Percentiles rank a stretch among this genome's conserved stretches.
Evolutionary conservation across 768 basidiomycete genomes (phyloP).

Genomic region (Podaxis sp.): DNA sequence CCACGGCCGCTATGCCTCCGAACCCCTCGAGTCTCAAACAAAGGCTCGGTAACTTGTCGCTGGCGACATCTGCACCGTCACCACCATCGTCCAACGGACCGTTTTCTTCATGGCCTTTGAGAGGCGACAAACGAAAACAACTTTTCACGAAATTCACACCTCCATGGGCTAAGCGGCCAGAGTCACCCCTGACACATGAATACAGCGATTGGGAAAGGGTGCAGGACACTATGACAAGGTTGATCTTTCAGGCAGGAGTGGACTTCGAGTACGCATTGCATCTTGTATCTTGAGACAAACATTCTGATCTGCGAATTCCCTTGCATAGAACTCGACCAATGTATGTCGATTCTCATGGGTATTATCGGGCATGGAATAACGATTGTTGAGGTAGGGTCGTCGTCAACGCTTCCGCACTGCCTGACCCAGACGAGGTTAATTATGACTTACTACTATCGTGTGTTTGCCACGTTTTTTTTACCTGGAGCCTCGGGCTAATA

Average conservation of each 20-base stretch:
- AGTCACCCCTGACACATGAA: constrained; percentile 23
- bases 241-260: constrained; percentile 88
- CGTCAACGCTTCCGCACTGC: constrained; percentile 77
- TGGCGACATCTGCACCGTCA: constrained; percentile 49
- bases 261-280: constrained; percentile 73
- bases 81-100: constrained; percentile 22
- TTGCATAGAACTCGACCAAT: constrained; percentile 75
- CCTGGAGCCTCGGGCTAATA: constrained; percentile 4
- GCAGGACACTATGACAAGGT: constrained; percentile 62
- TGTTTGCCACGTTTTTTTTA: constrained; percentile 24
- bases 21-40: constrained; percentile 56
- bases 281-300: neutral
- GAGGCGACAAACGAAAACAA: constrained; percentile 21
- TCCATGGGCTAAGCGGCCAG: constrained; percentile 45
- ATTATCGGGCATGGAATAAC: constrained; percentile 14
- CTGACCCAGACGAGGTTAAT: constrained; percentile 72
- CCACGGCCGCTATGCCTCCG: constrained; percentile 16
- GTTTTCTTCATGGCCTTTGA: constrained; percentile 8
- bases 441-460: constrained; percentile 78
- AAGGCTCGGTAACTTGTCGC: constrained; percentile 59
- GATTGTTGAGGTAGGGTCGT: constrained; percentile 57
- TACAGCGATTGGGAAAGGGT: constrained; percentile 58
- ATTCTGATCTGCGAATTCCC: constrained; percentile 16
- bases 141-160: constrained; percentile 40
- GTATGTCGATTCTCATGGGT: constrained; percentile 42